Percentiles rank a stretch among this genome's conserved stretches.
Conservation (phyloP, 2,329 filamentous ascomycete species). For the Pseudohalonectria lignicola region DNA sequence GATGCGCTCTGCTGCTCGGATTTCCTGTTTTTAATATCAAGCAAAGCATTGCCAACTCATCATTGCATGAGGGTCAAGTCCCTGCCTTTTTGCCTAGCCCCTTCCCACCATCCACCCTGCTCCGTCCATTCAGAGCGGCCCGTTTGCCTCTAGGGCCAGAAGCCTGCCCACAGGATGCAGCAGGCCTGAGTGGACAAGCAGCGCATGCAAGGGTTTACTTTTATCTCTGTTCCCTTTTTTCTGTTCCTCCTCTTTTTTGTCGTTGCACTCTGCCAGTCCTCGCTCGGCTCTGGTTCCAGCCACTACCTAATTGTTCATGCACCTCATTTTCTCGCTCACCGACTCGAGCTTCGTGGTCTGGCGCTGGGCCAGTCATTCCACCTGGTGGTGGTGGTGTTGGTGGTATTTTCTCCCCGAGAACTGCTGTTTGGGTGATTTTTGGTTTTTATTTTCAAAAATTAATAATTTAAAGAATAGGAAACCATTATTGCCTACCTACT, state of each 20-base stretch:
- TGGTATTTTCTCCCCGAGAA: too few species aligned
- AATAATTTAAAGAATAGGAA: too few species aligned
- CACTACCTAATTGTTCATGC: slow-evolving; percentile 28
- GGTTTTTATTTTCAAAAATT: too few species aligned
- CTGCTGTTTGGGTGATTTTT: too few species aligned
- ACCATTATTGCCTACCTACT: too few species aligned
- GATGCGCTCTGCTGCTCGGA: slow-evolving; percentile 19
- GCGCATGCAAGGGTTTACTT: slow-evolving; percentile 21
- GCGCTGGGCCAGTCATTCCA: slow-evolving; percentile 16
- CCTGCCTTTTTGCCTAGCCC: slow-evolving; percentile 21
- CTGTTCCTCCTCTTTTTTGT: slow-evolving; percentile 1
- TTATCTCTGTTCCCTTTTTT: background rate
- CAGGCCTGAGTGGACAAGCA: too few species aligned
- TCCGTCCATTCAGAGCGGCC: background rate
- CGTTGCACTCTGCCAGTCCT: too few species aligned
- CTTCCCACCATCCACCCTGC: slow-evolving; percentile 11
- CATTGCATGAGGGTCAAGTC: slow-evolving; percentile 53
- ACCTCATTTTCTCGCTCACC: slow-evolving; percentile 32
- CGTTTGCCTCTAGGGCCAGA: too few species aligned
- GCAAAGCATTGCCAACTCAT: slow-evolving; percentile 63
- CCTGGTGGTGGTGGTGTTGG: too few species aligned
- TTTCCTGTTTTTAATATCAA: slow-evolving; percentile 42
- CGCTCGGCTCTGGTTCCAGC: background rate
- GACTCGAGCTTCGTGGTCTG: slow-evolving; percentile 23
- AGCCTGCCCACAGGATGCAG: too few species aligned